Percentiles rank a stretch among this genome's conserved stretches.
These are phyloP conservation scores for Ogataea kodamae DNA, from an alignment of 805 yeast species.

Conservation along the genomic window DNA sequence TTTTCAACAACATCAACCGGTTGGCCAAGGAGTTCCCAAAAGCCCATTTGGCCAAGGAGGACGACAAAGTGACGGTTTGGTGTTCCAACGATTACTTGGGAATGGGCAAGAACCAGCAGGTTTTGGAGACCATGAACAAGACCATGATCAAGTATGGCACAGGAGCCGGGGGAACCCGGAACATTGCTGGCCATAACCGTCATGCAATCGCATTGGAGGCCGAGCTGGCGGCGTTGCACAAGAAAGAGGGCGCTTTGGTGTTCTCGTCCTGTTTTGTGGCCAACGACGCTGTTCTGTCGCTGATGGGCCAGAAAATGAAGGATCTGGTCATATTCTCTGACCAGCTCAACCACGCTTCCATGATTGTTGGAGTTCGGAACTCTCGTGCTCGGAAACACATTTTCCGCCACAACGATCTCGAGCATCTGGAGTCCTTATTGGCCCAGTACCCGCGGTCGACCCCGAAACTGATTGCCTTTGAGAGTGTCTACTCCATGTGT, in stretches of 20 bases:
- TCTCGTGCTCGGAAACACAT: constrained; percentile 85
- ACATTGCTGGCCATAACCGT: constrained; percentile 94
- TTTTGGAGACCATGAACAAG: constrained; percentile 69
- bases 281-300: constrained; percentile 88
- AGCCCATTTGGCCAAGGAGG: constrained; percentile 76
- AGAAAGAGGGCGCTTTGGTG: constrained; percentile 91
- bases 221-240: constrained; percentile 85
- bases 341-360: constrained; percentile 92
- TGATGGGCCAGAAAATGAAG: constrained; percentile 87
- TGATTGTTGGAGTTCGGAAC: constrained; percentile 94
- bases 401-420: constrained; percentile 86
- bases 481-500: constrained; percentile 96
- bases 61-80: constrained; percentile 95
- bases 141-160: constrained; percentile 90
- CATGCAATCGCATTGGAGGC: constrained; percentile 87
- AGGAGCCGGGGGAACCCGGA: constrained; percentile 99
- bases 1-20: constrained; percentile 95
- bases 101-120: constrained; percentile 79
- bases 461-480: constrained; percentile 96
- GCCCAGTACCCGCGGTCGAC: constrained; percentile 77
- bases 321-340: constrained; percentile 91
- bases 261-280: constrained; percentile 96
- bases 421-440: constrained; percentile 75
- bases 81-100: constrained; percentile 97
- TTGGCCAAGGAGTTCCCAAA: constrained; percentile 89